phyloP scores from a whole-genome alignment of 805 yeast species.

The Candida rishiriensis region DNA sequence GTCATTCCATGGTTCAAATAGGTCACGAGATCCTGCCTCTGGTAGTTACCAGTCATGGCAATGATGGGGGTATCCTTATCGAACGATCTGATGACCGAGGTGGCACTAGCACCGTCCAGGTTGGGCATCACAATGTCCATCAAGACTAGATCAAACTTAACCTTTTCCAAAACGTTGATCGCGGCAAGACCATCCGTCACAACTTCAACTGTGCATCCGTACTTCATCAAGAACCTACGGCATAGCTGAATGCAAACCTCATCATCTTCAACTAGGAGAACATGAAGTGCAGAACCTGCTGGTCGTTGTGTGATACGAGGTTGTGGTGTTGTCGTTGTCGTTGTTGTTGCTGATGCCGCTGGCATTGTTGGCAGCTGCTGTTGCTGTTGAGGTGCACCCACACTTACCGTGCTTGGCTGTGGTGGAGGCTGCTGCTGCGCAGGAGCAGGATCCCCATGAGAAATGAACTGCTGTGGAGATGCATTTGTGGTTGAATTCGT shows the following conservation, averaged over 20 bases:
- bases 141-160: constrained; percentile 68
- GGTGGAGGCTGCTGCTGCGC: neutral
- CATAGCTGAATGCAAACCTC: constrained; percentile 79
- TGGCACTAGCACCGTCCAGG: constrained; percentile 84
- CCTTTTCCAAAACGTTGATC: constrained; percentile 66
- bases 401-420: constrained; percentile 1
- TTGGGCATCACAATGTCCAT: constrained; percentile 93
- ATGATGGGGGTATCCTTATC: constrained; percentile 85
- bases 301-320: constrained; percentile 25
- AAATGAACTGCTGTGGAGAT: constrained; percentile 1
- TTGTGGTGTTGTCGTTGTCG: neutral
- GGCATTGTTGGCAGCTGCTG: constrained; percentile 13
- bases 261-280: constrained; percentile 75
- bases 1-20: constrained; percentile 87
- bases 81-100: constrained; percentile 80
- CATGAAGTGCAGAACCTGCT: constrained; percentile 48
- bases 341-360: constrained; percentile 4
- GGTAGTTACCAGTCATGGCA: constrained; percentile 90
- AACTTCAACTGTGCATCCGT: constrained; percentile 89
- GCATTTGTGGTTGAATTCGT: constrained; percentile 1
- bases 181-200: constrained; percentile 92
- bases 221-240: constrained; percentile 73
- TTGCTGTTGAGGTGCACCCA: constrained; percentile 8
- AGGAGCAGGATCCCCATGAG: constrained; percentile 2
- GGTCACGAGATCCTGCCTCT: constrained; percentile 73